phyloP scores from a whole-genome alignment of 106 monocot genomes.

The Vanilla planifolia region DNA sequence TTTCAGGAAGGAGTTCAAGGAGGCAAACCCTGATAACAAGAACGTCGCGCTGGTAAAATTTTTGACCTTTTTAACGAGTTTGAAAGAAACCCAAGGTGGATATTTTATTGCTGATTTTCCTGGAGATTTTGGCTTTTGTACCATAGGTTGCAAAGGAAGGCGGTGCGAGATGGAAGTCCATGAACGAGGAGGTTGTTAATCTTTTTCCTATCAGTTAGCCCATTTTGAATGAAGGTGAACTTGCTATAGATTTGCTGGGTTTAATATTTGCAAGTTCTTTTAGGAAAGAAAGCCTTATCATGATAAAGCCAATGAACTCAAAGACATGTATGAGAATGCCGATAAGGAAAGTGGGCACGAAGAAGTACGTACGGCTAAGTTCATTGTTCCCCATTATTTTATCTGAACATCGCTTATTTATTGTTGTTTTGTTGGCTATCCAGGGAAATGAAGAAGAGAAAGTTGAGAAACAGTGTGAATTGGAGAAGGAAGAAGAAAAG shows the following conservation, averaged over 20 bases:
- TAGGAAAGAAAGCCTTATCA: slow-evolving; percentile 81
- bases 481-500: slow-evolving; percentile 8
- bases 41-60: slow-evolving; percentile 40
- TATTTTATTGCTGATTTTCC: not conserved
- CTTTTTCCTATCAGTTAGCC: not conserved
- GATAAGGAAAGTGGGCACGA: slow-evolving; percentile 15
- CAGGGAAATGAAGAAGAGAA: slow-evolving; percentile 4
- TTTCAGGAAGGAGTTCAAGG: slow-evolving; percentile 67
- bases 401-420: not conserved
- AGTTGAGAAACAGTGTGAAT: slow-evolving; percentile 12
- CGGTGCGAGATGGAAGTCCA: slow-evolving; percentile 81
- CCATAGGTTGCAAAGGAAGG: slow-evolving; percentile 70
- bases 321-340: slow-evolving; percentile 44
- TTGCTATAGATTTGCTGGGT: not conserved
- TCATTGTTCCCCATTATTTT: not conserved
- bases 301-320: slow-evolving; percentile 64
- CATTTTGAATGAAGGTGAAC: not conserved
- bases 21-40: slow-evolving; percentile 62
- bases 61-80: not conserved
- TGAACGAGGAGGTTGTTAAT: slow-evolving; percentile 88
- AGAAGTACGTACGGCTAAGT: not conserved
- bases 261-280: not conserved
- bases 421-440: too few relatives aligned
- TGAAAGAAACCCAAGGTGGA: not conserved
- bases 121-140: too few relatives aligned